Evolutionary conservation across 2,329 filamentous ascomycete species (phyloP), one percentile per base, ranked within the genome.

Genomic region (Pseudogymnoascus sp.): DNA sequence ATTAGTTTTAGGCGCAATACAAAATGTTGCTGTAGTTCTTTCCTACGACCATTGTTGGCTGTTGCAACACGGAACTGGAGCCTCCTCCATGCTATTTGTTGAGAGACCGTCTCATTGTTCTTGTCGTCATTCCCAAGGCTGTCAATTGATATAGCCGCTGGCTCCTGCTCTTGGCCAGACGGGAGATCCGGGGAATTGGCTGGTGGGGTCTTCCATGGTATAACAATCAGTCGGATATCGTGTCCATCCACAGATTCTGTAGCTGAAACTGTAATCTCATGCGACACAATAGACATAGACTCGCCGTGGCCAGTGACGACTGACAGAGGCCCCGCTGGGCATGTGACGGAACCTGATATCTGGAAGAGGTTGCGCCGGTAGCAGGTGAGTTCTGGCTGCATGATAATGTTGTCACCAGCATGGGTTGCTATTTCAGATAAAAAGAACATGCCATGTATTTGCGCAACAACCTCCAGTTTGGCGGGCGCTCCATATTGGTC

Each of bases 11-110:
- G 79, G 66, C 92, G 88, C 64, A 97, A 82, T 9, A 96, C 87
- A 75, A 97, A 97, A 77, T 97, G 93, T 73, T 97, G 93, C 73
- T 97, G 93, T 53, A 97, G 83, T 74, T 97, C 93, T 78, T 96
- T 96, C 66, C 93, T 84, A 65, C 93, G 86, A 9, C 93, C 93
- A 73, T 97, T 97, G 77, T 97, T 97, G 63, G 93, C 93, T 7
- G 93, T 97, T 16, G 93, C 93, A 80, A 88, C 96, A 70, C 93
- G 84, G 73, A 97, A 97, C 71, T 97, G 93, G 66, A 97, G 78
- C 64, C 93, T 84, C 70, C 95, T 92, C 91, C 93, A 97, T 56
- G 92, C 91, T 67, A 97, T 93, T 3, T 93, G 93, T 70, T 96
- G 96, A 49, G 90, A 92, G 14, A 91, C 90, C 68, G 89, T 93